Percentiles rank a stretch among this genome's conserved stretches.
These are phyloP conservation scores for Striga asiatica DNA, from an alignment of 257 asterid genomes.

Conservation along the genomic window DNA sequence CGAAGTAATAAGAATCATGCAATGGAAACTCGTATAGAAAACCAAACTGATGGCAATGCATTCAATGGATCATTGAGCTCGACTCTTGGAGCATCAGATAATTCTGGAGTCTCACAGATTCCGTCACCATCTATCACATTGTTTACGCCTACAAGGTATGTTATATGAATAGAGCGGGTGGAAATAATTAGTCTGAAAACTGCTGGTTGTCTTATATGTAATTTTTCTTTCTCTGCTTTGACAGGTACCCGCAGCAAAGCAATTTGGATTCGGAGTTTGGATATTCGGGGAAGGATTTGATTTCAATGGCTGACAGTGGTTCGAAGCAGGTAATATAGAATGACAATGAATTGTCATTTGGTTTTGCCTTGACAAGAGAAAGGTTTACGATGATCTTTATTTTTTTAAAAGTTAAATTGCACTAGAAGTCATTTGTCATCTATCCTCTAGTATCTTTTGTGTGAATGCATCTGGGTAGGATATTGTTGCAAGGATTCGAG, in stretches of 20 bases:
- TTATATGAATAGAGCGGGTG: conserved; percentile 6
- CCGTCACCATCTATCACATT: conserved; percentile 41
- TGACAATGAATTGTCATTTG: conserved; percentile 1
- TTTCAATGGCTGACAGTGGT: conserved; percentile 43
- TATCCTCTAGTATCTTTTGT: conserved; percentile 19
- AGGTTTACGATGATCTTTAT: not conserved
- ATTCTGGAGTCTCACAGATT: conserved; percentile 38
- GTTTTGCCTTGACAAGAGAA: not conserved
- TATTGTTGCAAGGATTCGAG: conserved; percentile 52
- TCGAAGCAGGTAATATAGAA: conserved; percentile 53
- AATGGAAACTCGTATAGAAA: conserved; percentile 22
- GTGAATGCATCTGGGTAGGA: conserved; percentile 34
- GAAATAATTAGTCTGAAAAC: conserved; percentile 4
- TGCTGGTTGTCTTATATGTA: conserved; percentile 10
- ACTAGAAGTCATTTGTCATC: not conserved
- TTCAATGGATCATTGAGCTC: conserved; percentile 37
- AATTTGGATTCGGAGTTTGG: conserved; percentile 32
- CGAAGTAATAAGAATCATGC: conserved; percentile 27
- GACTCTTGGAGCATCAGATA: conserved; percentile 37
- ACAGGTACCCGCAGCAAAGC: conserved; percentile 56
- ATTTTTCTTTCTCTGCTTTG: conserved; percentile 16
- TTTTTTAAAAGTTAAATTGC: not conserved
- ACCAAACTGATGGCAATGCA: conserved; percentile 26
- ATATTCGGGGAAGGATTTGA: conserved; percentile 42
- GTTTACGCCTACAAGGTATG: conserved; percentile 56